Percentiles rank a stretch among this genome's conserved stretches.
These are phyloP conservation scores for Solanum neorickii DNA, from an alignment of 257 asterid genomes.

Conservation along the genomic window DNA sequence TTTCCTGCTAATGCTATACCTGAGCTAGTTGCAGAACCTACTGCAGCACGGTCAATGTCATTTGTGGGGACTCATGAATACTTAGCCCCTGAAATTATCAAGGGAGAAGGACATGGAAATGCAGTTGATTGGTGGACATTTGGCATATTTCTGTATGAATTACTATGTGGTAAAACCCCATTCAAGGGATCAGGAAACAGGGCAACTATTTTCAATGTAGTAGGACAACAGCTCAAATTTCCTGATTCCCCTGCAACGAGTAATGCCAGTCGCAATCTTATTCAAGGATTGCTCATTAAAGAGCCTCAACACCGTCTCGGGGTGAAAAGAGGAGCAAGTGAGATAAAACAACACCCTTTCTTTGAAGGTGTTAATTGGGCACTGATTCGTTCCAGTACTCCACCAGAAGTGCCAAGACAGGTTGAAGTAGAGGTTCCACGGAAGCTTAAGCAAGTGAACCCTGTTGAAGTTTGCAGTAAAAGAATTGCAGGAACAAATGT, in stretches of 20 bases:
- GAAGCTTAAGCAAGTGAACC: constrained; percentile 6
- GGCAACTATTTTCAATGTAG: constrained; percentile 25
- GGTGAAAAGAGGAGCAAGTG: constrained; percentile 32
- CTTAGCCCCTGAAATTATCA: constrained; percentile 28
- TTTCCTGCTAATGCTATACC: constrained; percentile 9
- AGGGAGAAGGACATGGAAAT: constrained; percentile 34
- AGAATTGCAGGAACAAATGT: constrained; percentile 14
- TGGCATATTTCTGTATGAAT: constrained; percentile 23
- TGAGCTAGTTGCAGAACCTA: constrained; percentile 26
- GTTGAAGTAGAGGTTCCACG: constrained; percentile 4
- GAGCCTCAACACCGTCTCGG: constrained; percentile 26
- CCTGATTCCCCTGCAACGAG: constrained; percentile 26
- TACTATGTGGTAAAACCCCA: constrained; percentile 24
- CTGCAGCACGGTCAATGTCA: constrained; percentile 27
- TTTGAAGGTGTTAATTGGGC: constrained; percentile 35
- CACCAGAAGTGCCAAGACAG: constrained; percentile 29
- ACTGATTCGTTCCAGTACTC: constrained; percentile 30
- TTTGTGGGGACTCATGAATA: constrained; percentile 29
- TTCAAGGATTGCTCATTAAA: constrained; percentile 22
- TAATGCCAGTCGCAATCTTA: constrained; percentile 18
- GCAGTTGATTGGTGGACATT: constrained; percentile 36
- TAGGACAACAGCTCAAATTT: constrained; percentile 23
- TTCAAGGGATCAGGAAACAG: constrained; percentile 27
- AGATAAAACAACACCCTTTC: constrained; percentile 28
- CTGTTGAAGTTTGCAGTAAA: constrained; percentile 7